Evolutionary conservation across 148 eudicot genomes (phyloP), one percentile per base, ranked within the genome.

Genomic region (Arbutus unedo): DNA sequence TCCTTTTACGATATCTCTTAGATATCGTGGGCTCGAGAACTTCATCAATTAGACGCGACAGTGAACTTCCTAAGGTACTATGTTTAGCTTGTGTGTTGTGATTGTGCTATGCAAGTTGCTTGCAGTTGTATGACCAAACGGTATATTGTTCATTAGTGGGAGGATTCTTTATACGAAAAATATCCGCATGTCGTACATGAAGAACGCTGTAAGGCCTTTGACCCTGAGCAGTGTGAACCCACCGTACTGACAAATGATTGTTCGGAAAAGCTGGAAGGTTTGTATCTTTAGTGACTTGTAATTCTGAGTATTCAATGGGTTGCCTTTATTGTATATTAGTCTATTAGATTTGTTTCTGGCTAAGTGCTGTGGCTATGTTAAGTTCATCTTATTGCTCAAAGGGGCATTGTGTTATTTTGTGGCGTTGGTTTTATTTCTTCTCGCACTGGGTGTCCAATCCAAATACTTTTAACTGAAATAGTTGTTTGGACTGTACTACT

Each of bases 21-120:
- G 99, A 94, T 89, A 92, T 97, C 75, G 99, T 97, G 53, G 99
- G 99, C 47, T 97, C 98, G 98, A 88, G 99, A 88, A 97, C 99
- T 54, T 91, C 99, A 72, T 93, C 94, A 82, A 94, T 97, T 41
- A 90, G 99, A 85, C 96, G 93, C 31, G 85, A 85, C 79, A 88
- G 76, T 86, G 98, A 97, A 85, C 89, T 97, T 87, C 99, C 99
- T 16, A 90, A 93, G 98, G 99, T 97, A 87, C 64, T 47, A 44
- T 81, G 77, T 75, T 81, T 68, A 16, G 31, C 67, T 8, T 84
- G 79, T 25, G 21, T 74, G 59, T 51, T 85, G 13, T 31, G 54
- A 47, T 82, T 80, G 21, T 18, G 14, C 70, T 83, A 16, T 81
- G 31, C 21, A 18, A 41, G 8, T 47, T 60, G 67, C 80, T 81